Percentiles rank a stretch among this genome's conserved stretches.
Conservation (phyloP, 2,329 filamentous ascomycete genomes). For the Xylariaceae sp. region DNA sequence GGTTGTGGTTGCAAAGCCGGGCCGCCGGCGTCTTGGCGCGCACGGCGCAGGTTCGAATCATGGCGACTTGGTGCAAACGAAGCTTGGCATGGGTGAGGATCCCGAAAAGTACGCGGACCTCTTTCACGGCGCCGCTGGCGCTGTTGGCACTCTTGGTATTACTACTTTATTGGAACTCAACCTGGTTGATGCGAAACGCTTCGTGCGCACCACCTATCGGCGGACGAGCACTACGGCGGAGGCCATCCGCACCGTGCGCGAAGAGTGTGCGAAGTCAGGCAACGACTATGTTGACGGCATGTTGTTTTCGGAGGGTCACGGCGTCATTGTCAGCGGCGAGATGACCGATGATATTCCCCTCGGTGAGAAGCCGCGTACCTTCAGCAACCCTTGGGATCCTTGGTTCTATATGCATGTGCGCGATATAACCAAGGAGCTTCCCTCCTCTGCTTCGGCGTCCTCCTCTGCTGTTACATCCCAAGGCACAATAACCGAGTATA, state of each 20-base stretch:
- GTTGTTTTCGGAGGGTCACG: conserved; percentile 55
- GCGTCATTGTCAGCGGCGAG: conserved; percentile 61
- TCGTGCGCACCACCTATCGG: conserved; percentile 59
- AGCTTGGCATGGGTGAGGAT: conserved; percentile 14
- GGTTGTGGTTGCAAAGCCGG: conserved; percentile 47
- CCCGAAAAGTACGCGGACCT: conserved; percentile 43
- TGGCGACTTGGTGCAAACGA: conserved; percentile 5
- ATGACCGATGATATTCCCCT: conserved; percentile 49
- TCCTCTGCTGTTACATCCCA: not conserved
- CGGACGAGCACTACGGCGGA: conserved; percentile 45
- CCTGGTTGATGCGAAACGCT: conserved; percentile 55
- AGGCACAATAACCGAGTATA: conserved; percentile 44
- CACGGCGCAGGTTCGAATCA: not conserved
- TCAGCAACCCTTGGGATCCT: conserved; percentile 57
- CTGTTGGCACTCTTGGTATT: conserved; percentile 63
- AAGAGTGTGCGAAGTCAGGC: conserved; percentile 38
- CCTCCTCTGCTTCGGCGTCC: conserved; percentile 25
- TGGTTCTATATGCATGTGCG: conserved; percentile 73
- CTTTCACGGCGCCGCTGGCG: conserved; percentile 60
- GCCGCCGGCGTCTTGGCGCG: not conserved
- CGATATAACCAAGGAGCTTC: conserved; percentile 36
- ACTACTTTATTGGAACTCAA: conserved; percentile 62
- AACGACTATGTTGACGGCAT: conserved; percentile 73
- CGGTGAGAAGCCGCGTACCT: conserved; percentile 28
- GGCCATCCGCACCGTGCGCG: conserved; percentile 44